phyloP scores from a whole-genome alignment of 768 basidiomycete species.

The Leccinum disarticulatum region DNA sequence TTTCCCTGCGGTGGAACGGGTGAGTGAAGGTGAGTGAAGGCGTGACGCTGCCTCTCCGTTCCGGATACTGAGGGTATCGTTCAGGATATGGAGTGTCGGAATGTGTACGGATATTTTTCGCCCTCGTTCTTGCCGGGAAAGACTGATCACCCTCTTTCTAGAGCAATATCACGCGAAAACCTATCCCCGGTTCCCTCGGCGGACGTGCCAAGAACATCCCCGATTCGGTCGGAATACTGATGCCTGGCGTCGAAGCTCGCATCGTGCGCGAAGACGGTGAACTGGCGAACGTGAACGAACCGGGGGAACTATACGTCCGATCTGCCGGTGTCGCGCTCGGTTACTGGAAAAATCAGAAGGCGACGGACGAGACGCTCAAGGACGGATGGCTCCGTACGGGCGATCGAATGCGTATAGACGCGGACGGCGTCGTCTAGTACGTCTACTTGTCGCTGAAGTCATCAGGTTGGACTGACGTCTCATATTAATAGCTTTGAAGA shows the following conservation, averaged over 20 bases:
- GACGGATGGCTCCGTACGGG: slow-evolving; percentile 77
- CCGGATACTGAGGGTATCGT: slow-evolving; percentile 35
- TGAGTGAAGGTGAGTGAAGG: slow-evolving; percentile 46
- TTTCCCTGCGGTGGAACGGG: slow-evolving; percentile 32
- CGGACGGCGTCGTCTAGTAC: slow-evolving; percentile 64
- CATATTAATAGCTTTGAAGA: slow-evolving; percentile 58
- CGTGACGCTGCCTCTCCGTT: neutral
- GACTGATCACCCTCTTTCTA: slow-evolving; percentile 24
- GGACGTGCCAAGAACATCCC: slow-evolving; percentile 40
- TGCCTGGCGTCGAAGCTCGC: slow-evolving; percentile 64
- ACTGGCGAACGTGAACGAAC: slow-evolving; percentile 53
- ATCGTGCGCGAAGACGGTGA: slow-evolving; percentile 58
- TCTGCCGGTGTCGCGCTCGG: slow-evolving; percentile 59
- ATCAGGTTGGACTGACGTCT: neutral
- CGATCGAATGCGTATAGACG: slow-evolving; percentile 63
- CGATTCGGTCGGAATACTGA: slow-evolving; percentile 56
- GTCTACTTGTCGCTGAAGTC: slow-evolving; percentile 19
- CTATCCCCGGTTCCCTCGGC: slow-evolving; percentile 44
- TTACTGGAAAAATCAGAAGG: slow-evolving; percentile 71
- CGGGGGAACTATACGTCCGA: slow-evolving; percentile 64
- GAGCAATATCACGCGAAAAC: slow-evolving; percentile 52
- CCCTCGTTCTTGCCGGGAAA: neutral
- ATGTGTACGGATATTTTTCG: slow-evolving; percentile 42
- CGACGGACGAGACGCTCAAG: slow-evolving; percentile 62
- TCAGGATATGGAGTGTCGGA: slow-evolving; percentile 75